phyloP scores from a whole-genome alignment of 108 stramenopile genomes.

The Nannochloropsis oceanica region DNA sequence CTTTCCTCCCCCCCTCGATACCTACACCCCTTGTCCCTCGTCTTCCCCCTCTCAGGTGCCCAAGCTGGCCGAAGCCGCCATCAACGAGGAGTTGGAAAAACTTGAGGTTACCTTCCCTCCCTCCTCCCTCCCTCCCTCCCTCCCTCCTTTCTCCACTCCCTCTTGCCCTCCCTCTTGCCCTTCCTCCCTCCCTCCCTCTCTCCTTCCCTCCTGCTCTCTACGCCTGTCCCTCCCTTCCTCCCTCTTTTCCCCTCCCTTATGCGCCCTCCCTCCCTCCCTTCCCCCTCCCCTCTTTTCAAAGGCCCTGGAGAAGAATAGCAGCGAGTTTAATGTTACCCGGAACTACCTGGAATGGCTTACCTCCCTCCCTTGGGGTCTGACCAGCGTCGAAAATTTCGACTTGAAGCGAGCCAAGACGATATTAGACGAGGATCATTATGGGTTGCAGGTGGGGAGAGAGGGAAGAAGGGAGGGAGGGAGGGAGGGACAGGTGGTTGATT shows the following conservation, averaged over 20 bases:
- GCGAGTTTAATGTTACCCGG: conserved; percentile 86
- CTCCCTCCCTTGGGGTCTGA: conserved; percentile 74
- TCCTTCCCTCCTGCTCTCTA: no score
- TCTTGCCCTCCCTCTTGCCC: background rate
- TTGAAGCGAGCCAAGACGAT: conserved; percentile 50
- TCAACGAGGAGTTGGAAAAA: conserved; percentile 74
- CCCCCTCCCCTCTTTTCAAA: no score
- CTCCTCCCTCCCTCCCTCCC: no score
- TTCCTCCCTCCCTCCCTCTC: background rate
- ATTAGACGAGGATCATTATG: conserved; percentile 85
- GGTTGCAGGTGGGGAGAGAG: conserved; percentile 60
- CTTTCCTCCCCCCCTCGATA: no score
- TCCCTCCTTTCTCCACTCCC: no score
- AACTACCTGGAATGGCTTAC: conserved; percentile 93
- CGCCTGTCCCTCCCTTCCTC: no score
- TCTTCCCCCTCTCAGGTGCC: conserved; percentile 34
- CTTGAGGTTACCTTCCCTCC: conserved; percentile 17
- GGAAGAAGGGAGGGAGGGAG: no score
- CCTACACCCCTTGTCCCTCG: background rate
- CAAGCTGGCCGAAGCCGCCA: conserved; percentile 49
- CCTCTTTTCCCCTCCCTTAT: no score
- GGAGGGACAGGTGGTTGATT: no score
- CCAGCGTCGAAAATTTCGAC: conserved; percentile 72
- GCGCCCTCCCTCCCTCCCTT: background rate
- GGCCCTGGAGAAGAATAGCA: conserved; percentile 77